phyloP scores from a whole-genome alignment of 1,284 basidiomycete genomes.

The Apiotrichum domesticum region DNA sequence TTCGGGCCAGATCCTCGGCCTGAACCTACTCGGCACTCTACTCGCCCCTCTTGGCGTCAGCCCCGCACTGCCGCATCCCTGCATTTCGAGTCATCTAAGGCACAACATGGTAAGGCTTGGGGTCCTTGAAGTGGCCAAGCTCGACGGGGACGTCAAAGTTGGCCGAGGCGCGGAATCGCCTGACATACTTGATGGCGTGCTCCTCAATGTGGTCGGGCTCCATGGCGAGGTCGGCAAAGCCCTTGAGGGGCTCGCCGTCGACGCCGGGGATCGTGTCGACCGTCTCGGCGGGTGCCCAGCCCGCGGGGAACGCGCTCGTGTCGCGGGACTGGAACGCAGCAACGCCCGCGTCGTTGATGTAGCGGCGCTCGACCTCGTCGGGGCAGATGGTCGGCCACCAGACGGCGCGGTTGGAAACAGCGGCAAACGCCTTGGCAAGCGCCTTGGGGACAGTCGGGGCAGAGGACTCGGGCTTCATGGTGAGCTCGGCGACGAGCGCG shows the following conservation, averaged over 20 bases:
- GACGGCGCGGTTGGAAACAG: constrained; percentile 58
- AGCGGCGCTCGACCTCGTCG: constrained; percentile 85
- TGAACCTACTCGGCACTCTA: too few relatives aligned
- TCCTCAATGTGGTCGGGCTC: constrained; percentile 81
- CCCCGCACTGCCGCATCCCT: background rate
- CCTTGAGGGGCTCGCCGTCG: constrained; percentile 48
- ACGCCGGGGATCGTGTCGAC: constrained; percentile 27
- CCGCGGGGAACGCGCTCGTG: constrained; percentile 26
- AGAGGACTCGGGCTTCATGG: constrained; percentile 61
- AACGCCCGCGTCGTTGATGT: constrained; percentile 65
- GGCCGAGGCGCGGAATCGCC: constrained; percentile 72
- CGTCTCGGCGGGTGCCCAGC: constrained; percentile 53
- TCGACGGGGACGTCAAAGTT: constrained; percentile 49
- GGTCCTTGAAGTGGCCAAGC: constrained; percentile 43
- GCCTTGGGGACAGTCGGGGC: constrained; percentile 72
- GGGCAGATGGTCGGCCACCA: constrained; percentile 94
- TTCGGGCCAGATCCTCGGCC: too few relatives aligned
- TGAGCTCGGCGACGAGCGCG: constrained; percentile 72
- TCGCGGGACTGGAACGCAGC: constrained; percentile 58
- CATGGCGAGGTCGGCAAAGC: constrained; percentile 52
- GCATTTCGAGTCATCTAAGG: constrained; percentile 35
- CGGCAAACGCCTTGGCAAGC: constrained; percentile 62
- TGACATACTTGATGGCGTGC: constrained; percentile 82
- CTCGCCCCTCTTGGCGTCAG: too few relatives aligned
- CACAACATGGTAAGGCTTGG: constrained; percentile 49